Percentiles rank a stretch among this genome's conserved stretches.
Evolutionary conservation across 179 eudicot species (phyloP).

Genomic region (Vitellaria paradoxa): DNA sequence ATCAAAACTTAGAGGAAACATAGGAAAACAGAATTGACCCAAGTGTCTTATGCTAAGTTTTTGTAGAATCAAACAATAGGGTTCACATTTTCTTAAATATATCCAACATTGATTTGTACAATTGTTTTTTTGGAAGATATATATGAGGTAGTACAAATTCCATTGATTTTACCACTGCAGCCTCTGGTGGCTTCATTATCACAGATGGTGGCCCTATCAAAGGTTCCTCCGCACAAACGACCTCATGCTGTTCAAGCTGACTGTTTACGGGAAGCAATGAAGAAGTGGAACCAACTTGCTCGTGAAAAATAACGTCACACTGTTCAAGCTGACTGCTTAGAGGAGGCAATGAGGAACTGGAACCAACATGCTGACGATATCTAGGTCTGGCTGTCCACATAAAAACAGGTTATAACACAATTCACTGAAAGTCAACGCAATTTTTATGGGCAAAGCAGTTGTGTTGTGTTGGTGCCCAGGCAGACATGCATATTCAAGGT

Average conservation of each 20-base stretch:
- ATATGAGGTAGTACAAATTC: background rate
- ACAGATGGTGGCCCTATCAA: constrained; percentile 20
- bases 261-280: constrained; percentile 16
- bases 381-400: constrained; percentile 26
- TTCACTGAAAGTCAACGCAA: background rate
- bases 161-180: constrained; percentile 21
- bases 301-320: background rate
- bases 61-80: background rate
- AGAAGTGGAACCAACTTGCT: constrained; percentile 13
- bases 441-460: background rate
- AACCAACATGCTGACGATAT: constrained; percentile 11
- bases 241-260: constrained; percentile 12
- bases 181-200: constrained; percentile 12
- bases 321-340: too few species aligned
- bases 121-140: background rate
- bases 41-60: background rate
- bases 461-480: background rate
- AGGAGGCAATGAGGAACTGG: too few species aligned
- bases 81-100: background rate
- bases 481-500: background rate
- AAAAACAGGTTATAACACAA: constrained; percentile 18
- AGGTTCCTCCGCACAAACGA: constrained; percentile 18
- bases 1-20: background rate
- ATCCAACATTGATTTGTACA: background rate
- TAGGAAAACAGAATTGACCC: background rate